Base-by-base conservation (phyloP, 352 stramenopile species). In the Globisporangium solare region DNA sequence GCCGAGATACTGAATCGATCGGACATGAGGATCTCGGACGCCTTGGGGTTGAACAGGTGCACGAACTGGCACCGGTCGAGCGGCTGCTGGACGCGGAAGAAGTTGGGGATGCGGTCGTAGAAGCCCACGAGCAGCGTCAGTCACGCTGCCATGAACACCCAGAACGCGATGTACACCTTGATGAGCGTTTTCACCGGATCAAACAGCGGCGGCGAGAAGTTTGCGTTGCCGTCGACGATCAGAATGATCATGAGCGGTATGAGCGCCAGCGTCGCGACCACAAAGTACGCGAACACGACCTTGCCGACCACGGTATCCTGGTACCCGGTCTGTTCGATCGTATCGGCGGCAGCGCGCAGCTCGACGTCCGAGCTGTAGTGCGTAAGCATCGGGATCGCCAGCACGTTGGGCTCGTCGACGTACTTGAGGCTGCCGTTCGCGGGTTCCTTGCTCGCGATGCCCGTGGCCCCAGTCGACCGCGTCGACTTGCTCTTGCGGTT, bases 41-140 rank as follows among this genome's bases (percentile, higher is more conserved):
- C 27, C 12, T 71, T 51, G 12, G 61, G 54, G 40, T 67, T 65
- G 56, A 64, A 64, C 31, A 67, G 41, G 24, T 60, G 61, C 13
- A 67, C 61, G 24, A 48, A 64, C 47, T 65, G 39, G 17, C 55
- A 67, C 3, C 51, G 41, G 35, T 64, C 56, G 14, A 67, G 54
- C 14, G 61, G 61, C 51, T 47, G 32, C 17, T 48, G 15, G 21
- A 65, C 50, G 22, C 61, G 61, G 12, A 67, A 67, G 43, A 59
- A 65, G 48, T 64, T 67, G 56, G 7, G 21, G 42, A 67, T 51
- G 39, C 51, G 50, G 31, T 52, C 51, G 43, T 46, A 54, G 22
- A 47, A 67, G 13, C 49, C 47, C n/a, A 61, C 56, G 21, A 61
- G n/a, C n/a, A 66, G 14, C 53, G 45, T 35, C 20, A 64, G 27